Evolutionary conservation across 1,284 basidiomycete species (phyloP), one percentile per base, ranked within the genome.

Genomic region (Grifola frondosa): DNA sequence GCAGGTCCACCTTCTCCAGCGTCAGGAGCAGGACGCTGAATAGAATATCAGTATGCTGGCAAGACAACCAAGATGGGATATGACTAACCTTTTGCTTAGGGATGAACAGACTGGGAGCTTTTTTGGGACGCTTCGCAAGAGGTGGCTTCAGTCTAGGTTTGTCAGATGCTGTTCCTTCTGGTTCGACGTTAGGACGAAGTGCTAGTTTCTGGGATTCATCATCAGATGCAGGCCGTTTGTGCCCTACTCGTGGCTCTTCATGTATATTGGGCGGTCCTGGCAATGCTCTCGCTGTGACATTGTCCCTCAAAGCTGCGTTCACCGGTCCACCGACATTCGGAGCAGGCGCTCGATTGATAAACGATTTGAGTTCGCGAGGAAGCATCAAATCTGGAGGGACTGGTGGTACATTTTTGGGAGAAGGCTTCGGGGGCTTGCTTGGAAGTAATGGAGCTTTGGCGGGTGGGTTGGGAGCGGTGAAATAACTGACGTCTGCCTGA

Each of bases 401-500:
- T 5, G 30, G 37, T 2, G 33, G 19, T 15, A n/a, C 38, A 16
- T 6, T 25, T 23, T 59, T 60, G 15, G 52, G 35, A 13, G 53
- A 32, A n/a, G 53, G 30, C 42, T 50, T 57, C 10, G 36, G 15
- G n/a, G 24, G 42, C 35, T 50, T 53, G 30, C 20, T 13, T 17
- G 36, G 44, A 21, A 49, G 56, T 34, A 40, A 30, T 32, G 40
- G 31, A 16, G 50, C 30, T 17, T 45, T 57, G 6, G 30, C 40
- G 30, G 40, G 44, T 5, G 43, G 23, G 26, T 29, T 30, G 34
- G 56, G 47, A 15, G 62, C 55, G 0, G 66, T 70, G 50, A 75
- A 75, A 46, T 64, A 73, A 12, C 58, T 51, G 4, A 52, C 45
- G 42, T 73, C 67, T 12, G 58, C 66, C 73, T 76, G 41, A 13